phyloP scores from a whole-genome alignment of 2,329 filamentous ascomycete genomes.

The Trichoderma lentiforme region DNA sequence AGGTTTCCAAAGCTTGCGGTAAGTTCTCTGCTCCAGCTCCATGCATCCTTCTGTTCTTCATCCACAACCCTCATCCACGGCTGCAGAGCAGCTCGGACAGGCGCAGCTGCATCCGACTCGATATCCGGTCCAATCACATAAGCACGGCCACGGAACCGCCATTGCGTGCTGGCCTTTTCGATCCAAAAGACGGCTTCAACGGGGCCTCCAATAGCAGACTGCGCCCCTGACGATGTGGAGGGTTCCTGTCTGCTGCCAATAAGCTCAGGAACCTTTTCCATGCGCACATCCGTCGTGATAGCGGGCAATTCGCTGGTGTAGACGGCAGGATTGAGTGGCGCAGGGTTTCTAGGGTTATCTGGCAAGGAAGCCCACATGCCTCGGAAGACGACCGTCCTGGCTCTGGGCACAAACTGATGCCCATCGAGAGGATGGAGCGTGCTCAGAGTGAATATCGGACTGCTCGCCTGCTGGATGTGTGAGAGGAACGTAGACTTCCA shows the following conservation, averaged over 20 bases:
- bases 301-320: slow-evolving; percentile 77
- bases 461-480: slow-evolving; percentile 46
- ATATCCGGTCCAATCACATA: slow-evolving; percentile 72
- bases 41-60: slow-evolving; percentile 37
- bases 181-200: slow-evolving; percentile 88
- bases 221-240: slow-evolving; percentile 27
- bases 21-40: slow-evolving; percentile 77
- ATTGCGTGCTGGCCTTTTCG: slow-evolving; percentile 68
- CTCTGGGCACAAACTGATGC: slow-evolving; percentile 52
- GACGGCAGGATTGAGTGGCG: slow-evolving; percentile 62
- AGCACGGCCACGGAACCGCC: slow-evolving; percentile 75
- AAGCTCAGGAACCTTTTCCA: slow-evolving; percentile 77
- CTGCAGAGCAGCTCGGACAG: slow-evolving; percentile 58
- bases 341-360: slow-evolving; percentile 68
- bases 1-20: slow-evolving; percentile 89
- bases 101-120: slow-evolving; percentile 40
- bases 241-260: slow-evolving; percentile 44
- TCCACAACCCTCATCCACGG: slow-evolving; percentile 55
- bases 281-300: slow-evolving; percentile 84
- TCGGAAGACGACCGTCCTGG: slow-evolving; percentile 78
- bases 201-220: slow-evolving; percentile 60
- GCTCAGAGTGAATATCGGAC: slow-evolving; percentile 50
- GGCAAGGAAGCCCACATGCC: slow-evolving; percentile 77
- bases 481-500: slow-evolving; percentile 52
- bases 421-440: slow-evolving; percentile 45